These are phyloP conservation scores for Eutrema yunnanense DNA, from an alignment of 345 rosid genomes.

Conservation along the genomic window DNA sequence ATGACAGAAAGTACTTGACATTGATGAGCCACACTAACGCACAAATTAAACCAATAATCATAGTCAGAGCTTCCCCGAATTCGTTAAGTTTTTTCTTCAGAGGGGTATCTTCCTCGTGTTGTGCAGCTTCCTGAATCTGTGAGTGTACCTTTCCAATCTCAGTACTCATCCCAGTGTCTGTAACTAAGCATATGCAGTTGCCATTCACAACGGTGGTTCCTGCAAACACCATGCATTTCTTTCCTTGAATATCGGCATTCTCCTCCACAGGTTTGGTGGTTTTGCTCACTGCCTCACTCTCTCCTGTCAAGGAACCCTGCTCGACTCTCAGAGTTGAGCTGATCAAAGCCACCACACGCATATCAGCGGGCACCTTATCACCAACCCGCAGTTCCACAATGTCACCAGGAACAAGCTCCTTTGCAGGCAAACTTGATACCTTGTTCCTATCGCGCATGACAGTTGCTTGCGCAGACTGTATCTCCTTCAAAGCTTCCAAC, in stretches of 20 bases:
- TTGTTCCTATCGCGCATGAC: constrained; percentile 64
- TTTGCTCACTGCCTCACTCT: constrained; percentile 86
- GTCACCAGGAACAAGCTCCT: constrained; percentile 93
- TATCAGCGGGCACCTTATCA: constrained; percentile 91
- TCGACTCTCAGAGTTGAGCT: constrained; percentile 82
- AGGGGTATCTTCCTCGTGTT: constrained; percentile 83
- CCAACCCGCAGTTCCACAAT: constrained; percentile 84
- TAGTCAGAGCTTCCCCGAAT: constrained; percentile 76
- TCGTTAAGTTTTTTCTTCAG: constrained; percentile 88
- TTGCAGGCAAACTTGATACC: constrained; percentile 48
- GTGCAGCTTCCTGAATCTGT: constrained; percentile 83
- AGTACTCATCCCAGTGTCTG: constrained; percentile 65
- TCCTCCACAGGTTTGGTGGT: constrained; percentile 59
- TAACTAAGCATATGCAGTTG: constrained; percentile 66
- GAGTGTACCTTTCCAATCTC: constrained; percentile 86
- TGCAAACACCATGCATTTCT: constrained; percentile 77
- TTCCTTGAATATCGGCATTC: constrained; percentile 81
- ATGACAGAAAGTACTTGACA: constrained; percentile 79
- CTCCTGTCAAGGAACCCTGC: constrained; percentile 92
- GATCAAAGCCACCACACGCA: constrained; percentile 38
- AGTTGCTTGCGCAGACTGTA: constrained; percentile 73
- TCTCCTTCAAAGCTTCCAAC: constrained; percentile 85
- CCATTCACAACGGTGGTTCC: constrained; percentile 90
- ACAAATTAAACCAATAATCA: constrained; percentile 78
- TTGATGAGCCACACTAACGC: constrained; percentile 91